phyloP scores from a whole-genome alignment of 2,329 filamentous ascomycete species.

The Ascochyta fabae region DNA sequence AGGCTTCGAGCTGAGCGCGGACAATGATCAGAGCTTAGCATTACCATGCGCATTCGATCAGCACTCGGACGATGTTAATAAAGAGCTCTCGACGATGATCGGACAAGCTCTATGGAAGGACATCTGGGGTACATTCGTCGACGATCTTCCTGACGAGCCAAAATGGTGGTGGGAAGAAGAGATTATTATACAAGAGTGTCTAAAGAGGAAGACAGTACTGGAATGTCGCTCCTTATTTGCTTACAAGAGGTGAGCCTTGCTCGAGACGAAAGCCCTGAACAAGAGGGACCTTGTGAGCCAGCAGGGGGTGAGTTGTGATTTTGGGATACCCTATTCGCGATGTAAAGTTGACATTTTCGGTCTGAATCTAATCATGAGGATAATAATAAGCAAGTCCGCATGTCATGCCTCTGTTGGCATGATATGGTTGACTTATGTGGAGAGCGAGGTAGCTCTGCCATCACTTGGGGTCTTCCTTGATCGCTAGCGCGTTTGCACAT shows the following conservation, averaged over 20 bases:
- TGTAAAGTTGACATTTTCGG: not conserved
- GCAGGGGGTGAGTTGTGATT: slow-evolving; percentile 8
- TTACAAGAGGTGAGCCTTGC: slow-evolving; percentile 34
- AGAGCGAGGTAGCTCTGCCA: not conserved
- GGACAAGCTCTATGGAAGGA: slow-evolving; percentile 48
- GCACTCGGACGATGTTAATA: slow-evolving; percentile 28
- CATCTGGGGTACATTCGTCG: slow-evolving; percentile 47
- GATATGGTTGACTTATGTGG: not conserved
- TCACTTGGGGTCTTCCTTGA: not conserved
- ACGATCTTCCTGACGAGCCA: slow-evolving; percentile 35
- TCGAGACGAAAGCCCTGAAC: too few relatives aligned
- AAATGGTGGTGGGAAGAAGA: slow-evolving; percentile 51
- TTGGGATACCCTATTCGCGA: slow-evolving; percentile 16
- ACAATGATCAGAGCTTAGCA: slow-evolving; percentile 31
- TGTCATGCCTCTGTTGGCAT: not conserved
- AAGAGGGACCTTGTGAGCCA: not conserved
- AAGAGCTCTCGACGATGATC: slow-evolving; percentile 44
- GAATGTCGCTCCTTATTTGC: slow-evolving; percentile 48
- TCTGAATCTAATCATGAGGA: not conserved
- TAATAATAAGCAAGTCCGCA: not conserved
- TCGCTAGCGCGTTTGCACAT: slow-evolving; percentile 4
- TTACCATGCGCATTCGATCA: slow-evolving; percentile 41
- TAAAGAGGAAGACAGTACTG: slow-evolving; percentile 44
- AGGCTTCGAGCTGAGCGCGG: slow-evolving; percentile 50
- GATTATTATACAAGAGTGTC: slow-evolving; percentile 46